These are phyloP conservation scores for Cryptococcus sp. DNA, from an alignment of 1,284 basidiomycete genomes.

Conservation along the genomic window DNA sequence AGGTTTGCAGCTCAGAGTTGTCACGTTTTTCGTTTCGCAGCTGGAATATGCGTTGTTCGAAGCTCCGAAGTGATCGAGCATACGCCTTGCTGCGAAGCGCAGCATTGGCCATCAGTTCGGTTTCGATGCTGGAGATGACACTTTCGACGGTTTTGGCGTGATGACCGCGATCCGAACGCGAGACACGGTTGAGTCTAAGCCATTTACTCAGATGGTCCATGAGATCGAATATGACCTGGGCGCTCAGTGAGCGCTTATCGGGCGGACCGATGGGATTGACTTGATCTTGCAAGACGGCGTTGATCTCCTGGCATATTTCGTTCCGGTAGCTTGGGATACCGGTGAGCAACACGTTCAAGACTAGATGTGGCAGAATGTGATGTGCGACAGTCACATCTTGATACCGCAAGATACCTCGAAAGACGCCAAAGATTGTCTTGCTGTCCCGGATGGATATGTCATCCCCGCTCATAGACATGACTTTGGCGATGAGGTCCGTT, in stretches of 20 bases:
- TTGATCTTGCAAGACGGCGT: conserved; percentile 84
- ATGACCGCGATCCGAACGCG: conserved; percentile 53
- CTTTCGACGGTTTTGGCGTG: conserved; percentile 64
- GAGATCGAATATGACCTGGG: conserved; percentile 91
- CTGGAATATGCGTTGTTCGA: conserved; percentile 73
- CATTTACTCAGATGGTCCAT: conserved; percentile 95
- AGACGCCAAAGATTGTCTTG: conserved; percentile 71
- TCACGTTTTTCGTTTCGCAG: conserved; percentile 57
- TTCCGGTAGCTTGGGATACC: conserved; percentile 66
- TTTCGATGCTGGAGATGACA: conserved; percentile 78
- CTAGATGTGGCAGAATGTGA: conserved; percentile 87
- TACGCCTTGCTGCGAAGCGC: conserved; percentile 93
- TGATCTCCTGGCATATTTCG: conserved; percentile 74
- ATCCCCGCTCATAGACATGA: conserved; percentile 41
- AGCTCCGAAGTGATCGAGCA: conserved; percentile 91
- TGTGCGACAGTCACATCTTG: conserved; percentile 91
- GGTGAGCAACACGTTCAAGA: conserved; percentile 81
- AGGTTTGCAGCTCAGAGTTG: conserved; percentile 64
- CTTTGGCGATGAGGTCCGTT: conserved; percentile 73
- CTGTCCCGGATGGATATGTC: conserved; percentile 25
- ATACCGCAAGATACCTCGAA: conserved; percentile 76
- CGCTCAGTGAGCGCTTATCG: conserved; percentile 80
- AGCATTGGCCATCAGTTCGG: conserved; percentile 87
- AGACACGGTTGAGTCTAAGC: conserved; percentile 64
- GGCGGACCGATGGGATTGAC: conserved; percentile 65